phyloP scores from a whole-genome alignment of 2,329 filamentous ascomycete genomes.

The Beauveria bassiana region DNA sequence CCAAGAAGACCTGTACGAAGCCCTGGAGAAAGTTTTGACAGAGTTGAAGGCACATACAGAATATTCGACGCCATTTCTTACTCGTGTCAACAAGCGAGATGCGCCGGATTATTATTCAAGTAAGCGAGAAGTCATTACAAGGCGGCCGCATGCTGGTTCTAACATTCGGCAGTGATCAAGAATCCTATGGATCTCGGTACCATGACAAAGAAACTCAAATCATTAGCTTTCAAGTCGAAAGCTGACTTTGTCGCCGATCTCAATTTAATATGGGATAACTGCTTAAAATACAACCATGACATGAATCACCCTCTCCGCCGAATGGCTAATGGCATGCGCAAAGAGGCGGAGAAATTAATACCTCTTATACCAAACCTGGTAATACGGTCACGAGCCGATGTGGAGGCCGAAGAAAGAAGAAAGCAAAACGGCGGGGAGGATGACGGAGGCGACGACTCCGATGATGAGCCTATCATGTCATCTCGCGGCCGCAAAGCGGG shows the following conservation, averaged over 20 bases:
- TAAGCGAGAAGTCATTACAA: slow-evolving; percentile 38
- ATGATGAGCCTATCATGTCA: slow-evolving; percentile 97
- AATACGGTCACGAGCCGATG: slow-evolving; percentile 84
- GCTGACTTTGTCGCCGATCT: slow-evolving; percentile 90
- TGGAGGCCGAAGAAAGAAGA: slow-evolving; percentile 79
- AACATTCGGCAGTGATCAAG: slow-evolving; percentile 63
- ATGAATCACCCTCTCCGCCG: slow-evolving; percentile 79
- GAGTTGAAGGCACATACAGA: slow-evolving; percentile 96
- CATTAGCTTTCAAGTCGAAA: slow-evolving; percentile 75
- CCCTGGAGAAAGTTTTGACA: slow-evolving; percentile 90
- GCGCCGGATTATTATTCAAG: slow-evolving; percentile 91
- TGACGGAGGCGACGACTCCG: slow-evolving; percentile 81
- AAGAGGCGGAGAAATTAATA: slow-evolving; percentile 93
- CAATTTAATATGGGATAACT: slow-evolving; percentile 95
- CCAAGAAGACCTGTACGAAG: slow-evolving; percentile 96
- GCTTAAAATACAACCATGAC: slow-evolving; percentile 89
- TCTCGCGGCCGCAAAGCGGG: slow-evolving; percentile 80
- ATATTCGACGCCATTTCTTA: slow-evolving; percentile 92
- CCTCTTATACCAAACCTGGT: slow-evolving; percentile 89
- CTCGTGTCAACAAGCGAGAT: slow-evolving; percentile 92
- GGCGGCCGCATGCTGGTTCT: slow-evolving; percentile 18
- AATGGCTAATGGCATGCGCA: slow-evolving; percentile 93
- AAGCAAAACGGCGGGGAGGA: slow-evolving; percentile 80
- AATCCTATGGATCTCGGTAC: slow-evolving; percentile 95
- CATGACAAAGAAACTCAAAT: slow-evolving; percentile 97